phyloP scores from a whole-genome alignment of 306 rosid genomes.

The Castanea mollissima region DNA sequence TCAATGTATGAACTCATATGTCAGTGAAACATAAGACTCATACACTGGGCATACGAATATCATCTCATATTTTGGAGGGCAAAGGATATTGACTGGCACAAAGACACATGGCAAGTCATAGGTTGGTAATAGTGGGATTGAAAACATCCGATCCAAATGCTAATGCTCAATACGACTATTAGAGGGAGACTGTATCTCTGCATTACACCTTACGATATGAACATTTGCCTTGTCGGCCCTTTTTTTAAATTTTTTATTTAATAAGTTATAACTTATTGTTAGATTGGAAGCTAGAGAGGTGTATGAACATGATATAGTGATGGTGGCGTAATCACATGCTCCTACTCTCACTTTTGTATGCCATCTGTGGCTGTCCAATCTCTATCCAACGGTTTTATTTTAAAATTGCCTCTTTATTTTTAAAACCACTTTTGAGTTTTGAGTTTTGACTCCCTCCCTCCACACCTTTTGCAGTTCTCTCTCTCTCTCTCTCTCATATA shows the following conservation, averaged over 20 bases:
- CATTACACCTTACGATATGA: constrained; percentile 29
- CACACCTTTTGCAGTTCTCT: background rate
- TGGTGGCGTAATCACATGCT: constrained; percentile 20
- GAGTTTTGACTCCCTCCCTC: constrained; percentile 26
- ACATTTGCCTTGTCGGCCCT: constrained; percentile 12
- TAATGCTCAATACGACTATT: too few species aligned
- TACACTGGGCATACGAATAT: too few species aligned
- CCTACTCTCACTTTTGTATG: constrained; percentile 17
- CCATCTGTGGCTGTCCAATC: constrained; percentile 2
- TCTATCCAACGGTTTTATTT: background rate
- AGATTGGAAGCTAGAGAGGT: too few species aligned
- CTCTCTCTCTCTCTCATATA: background rate
- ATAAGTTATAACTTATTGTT: too few species aligned
- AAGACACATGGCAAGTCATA: too few species aligned
- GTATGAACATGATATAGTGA: background rate
- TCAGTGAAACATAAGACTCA: too few species aligned
- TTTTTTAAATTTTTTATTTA: too few species aligned
- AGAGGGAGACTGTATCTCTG: constrained; percentile 1
- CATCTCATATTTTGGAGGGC: too few species aligned
- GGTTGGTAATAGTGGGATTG: too few species aligned
- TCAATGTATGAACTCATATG: accelerated
- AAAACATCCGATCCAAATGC: too few species aligned
- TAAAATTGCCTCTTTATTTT: background rate
- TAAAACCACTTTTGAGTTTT: background rate
- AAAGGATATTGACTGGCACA: too few species aligned